phyloP scores from a whole-genome alignment of 805 yeast species.

The Osmozyma mogii region DNA sequence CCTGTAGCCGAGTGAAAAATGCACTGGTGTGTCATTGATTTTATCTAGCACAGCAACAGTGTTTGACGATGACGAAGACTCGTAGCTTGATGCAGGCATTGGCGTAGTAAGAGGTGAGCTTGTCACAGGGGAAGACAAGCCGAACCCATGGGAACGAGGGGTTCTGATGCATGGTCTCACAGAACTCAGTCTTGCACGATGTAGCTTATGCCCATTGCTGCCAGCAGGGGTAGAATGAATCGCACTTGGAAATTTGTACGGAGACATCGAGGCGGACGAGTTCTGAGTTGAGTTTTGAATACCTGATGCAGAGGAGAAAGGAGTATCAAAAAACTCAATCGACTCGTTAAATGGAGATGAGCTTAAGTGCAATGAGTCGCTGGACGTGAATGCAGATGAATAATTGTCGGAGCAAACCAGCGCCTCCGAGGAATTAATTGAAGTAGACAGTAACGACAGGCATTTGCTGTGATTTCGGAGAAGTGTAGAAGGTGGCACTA shows the following conservation, averaged over 20 bases:
- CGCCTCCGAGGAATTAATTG: conserved; percentile 24
- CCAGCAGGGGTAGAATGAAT: no score
- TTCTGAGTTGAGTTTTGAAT: conserved; percentile 9
- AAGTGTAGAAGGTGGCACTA: conserved; percentile 12
- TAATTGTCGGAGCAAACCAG: conserved; percentile 21
- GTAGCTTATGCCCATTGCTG: no score
- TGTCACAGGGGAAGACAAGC: conserved; percentile 22
- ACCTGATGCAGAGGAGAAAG: no score
- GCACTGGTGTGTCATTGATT: conserved; percentile 33
- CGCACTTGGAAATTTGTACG: conserved; percentile 1
- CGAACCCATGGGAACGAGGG: conserved; percentile 1
- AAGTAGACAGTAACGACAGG: conserved; percentile 12
- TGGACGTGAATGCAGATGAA: conserved; percentile 18
- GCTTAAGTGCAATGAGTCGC: conserved; percentile 23
- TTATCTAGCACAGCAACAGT: conserved; percentile 23
- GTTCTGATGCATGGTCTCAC: no score
- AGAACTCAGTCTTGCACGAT: no score
- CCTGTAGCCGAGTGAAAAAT: conserved; percentile 21
- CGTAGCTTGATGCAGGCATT: conserved; percentile 23
- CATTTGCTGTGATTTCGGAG: conserved; percentile 12
- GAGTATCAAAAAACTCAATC: conserved; percentile 18
- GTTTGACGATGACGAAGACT: conserved; percentile 13
- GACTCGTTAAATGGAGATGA: conserved; percentile 19
- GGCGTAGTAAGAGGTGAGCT: conserved; percentile 30
- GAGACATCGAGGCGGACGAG: conserved; percentile 6